Evolutionary conservation across 2,329 filamentous ascomycete species (phyloP).

Genomic region (Ilyonectria destructans): DNA sequence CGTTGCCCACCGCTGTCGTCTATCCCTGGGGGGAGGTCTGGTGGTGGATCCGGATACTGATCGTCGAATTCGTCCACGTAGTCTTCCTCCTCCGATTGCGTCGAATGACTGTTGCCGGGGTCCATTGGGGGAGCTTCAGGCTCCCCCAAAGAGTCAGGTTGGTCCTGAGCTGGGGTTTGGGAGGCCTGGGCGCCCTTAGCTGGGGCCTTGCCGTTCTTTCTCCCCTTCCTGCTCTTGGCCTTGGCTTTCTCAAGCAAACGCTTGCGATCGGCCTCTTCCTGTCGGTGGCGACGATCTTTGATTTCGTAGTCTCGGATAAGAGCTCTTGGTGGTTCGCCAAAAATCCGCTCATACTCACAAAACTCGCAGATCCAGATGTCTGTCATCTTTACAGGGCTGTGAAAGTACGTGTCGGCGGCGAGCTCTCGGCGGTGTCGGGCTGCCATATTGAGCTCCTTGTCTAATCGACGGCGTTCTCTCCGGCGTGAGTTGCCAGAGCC

Average conservation of each 20-base stretch:
- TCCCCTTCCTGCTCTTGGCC: constrained; percentile 91
- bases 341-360: constrained; percentile 97
- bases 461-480: constrained; percentile 77
- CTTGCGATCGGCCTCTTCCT: constrained; percentile 88
- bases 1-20: constrained; percentile 33
- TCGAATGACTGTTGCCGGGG: constrained; percentile 54
- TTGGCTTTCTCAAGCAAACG: constrained; percentile 93
- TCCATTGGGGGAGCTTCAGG: constrained; percentile 43
- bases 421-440: constrained; percentile 84
- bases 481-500: constrained; percentile 56
- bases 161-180: constrained; percentile 44
- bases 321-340: constrained; percentile 87
- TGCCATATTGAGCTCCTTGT: constrained; percentile 81
- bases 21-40: constrained; percentile 29
- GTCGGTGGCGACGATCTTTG: constrained; percentile 89
- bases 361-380: constrained; percentile 98
- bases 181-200: constrained; percentile 49
- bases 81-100: constrained; percentile 58
- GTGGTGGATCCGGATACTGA: constrained; percentile 43
- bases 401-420: constrained; percentile 83
- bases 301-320: constrained; percentile 94
- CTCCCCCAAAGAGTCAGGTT: constrained; percentile 43
- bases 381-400: constrained; percentile 78
- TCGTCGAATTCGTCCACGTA: constrained; percentile 56
- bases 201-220: constrained; percentile 78